Conservation (phyloP, 805 yeast genomes). For the Candida insectorum region DNA sequence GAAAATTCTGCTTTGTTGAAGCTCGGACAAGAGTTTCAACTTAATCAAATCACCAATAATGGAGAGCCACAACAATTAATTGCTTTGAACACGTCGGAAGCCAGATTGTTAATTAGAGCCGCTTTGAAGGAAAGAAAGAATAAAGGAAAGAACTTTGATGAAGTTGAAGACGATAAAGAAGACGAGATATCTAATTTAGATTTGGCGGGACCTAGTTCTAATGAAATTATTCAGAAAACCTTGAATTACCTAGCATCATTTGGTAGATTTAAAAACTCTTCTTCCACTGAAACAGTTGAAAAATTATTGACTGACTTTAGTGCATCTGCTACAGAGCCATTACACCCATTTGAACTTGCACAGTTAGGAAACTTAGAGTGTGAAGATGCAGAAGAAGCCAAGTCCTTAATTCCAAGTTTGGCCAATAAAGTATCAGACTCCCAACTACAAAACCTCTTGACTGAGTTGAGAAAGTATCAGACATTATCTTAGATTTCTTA, state of each 20-base stretch:
- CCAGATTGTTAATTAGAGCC: constrained; percentile 84
- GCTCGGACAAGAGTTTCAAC: constrained; percentile 90
- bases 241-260: constrained; percentile 81
- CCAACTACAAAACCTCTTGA: constrained; percentile 81
- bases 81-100: constrained; percentile 85
- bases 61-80: constrained; percentile 76
- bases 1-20: constrained; percentile 87
- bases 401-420: constrained; percentile 87
- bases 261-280: constrained; percentile 87
- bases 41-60: constrained; percentile 74
- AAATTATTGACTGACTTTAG: constrained; percentile 74
- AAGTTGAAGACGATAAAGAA: constrained; percentile 31
- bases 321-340: constrained; percentile 39
- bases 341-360: constrained; percentile 95
- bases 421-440: constrained; percentile 77
- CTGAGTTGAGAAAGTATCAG: constrained; percentile 69
- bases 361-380: constrained; percentile 88
- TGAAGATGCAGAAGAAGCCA: constrained; percentile 97
- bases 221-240: constrained; percentile 87
- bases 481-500: constrained; percentile 30
- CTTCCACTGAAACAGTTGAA: constrained; percentile 91
- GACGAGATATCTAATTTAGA: constrained; percentile 45
- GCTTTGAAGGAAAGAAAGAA: constrained; percentile 66
- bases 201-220: constrained; percentile 68
- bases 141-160: constrained; percentile 33